Base-by-base conservation (phyloP, 306 rosid species). In the Pyrus communis region DNA sequence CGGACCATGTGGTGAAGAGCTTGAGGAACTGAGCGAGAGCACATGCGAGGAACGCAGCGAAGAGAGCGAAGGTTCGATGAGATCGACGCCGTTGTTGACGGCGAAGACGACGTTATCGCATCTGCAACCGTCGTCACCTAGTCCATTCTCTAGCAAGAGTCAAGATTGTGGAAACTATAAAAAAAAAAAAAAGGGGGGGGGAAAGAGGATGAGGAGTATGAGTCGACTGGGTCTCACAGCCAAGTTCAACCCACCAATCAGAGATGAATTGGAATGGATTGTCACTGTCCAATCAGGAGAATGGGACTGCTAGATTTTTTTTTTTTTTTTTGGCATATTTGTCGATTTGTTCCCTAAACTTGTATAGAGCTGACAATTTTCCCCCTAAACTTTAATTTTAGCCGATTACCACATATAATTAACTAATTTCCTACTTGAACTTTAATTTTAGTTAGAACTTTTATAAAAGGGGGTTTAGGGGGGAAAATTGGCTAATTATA, bases 81-180 rank as follows among this genome's bases (percentile, higher is more conserved):
- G 33, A 89, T 79, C 4, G 71, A 13, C 0, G 81, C 77, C 62
- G 89, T 57, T 28, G 85, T 14, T 25, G 27, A 25, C 27, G 27
- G 27, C 27, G 27, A 25, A 25, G 27, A 25, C 27, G 2, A 25
- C 27, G 27, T 25, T 25, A 2, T 25, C 46, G 93, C 87, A 69
- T 89, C 96, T 33, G 85, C 91, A 75, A 78, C 84, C 60, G 86
- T 88, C 69, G 92, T 52, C 52, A 78, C 93, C 75, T 95, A 85
- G 73, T 82, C 88, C 93, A 79, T 83, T 7, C 54, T 1, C 11
- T 27, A 1, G 0, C 25, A 55, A 4, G 69, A 49, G 11, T 30
- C 7, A 25, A 22, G 15, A 30, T 25, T 3, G 14, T 18, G 9
- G 45, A 21, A 63, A 11, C 10, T 12, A 5, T 9, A 65, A 18